phyloP scores from a whole-genome alignment of 129 eudicot species.

The Escallonia rubra region DNA sequence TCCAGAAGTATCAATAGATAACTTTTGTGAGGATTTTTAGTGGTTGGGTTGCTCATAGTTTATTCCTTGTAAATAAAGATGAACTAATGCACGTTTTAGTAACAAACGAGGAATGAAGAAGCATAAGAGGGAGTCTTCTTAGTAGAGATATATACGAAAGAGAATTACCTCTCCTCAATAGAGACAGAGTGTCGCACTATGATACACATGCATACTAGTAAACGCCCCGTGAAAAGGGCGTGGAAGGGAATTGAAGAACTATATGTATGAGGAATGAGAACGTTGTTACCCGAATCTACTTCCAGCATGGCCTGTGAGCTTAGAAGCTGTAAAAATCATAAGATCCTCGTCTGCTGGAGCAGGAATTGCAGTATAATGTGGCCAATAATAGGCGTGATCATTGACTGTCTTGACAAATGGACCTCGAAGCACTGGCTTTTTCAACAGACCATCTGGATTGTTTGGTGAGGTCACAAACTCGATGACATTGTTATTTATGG shows the following conservation, averaged over 20 bases:
- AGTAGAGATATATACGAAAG: neutral
- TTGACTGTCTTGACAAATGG: constrained; percentile 31
- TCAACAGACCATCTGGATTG: constrained; percentile 61
- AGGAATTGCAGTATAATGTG: constrained; percentile 71
- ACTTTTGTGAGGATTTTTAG: too few species aligned
- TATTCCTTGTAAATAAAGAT: too few species aligned
- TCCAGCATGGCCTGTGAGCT: constrained; percentile 85
- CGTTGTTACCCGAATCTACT: constrained; percentile 43
- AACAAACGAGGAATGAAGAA: too few species aligned
- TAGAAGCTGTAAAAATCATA: constrained; percentile 63
- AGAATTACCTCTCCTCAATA: neutral
- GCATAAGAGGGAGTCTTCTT: too few species aligned
- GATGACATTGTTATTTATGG: constrained; percentile 18
- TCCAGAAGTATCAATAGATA: too few species aligned
- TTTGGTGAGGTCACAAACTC: constrained; percentile 80
- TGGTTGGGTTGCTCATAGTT: too few species aligned
- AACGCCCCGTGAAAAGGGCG: neutral
- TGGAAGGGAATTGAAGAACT: neutral
- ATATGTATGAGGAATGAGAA: too few species aligned
- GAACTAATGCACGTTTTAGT: too few species aligned
- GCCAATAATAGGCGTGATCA: constrained; percentile 73
- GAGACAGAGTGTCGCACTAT: neutral
- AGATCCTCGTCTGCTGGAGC: constrained; percentile 61
- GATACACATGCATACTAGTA: neutral
- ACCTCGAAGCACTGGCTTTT: constrained; percentile 30